Evolutionary conservation across 768 basidiomycete genomes (phyloP).

Genomic region (Neoboletus magnificus): DNA sequence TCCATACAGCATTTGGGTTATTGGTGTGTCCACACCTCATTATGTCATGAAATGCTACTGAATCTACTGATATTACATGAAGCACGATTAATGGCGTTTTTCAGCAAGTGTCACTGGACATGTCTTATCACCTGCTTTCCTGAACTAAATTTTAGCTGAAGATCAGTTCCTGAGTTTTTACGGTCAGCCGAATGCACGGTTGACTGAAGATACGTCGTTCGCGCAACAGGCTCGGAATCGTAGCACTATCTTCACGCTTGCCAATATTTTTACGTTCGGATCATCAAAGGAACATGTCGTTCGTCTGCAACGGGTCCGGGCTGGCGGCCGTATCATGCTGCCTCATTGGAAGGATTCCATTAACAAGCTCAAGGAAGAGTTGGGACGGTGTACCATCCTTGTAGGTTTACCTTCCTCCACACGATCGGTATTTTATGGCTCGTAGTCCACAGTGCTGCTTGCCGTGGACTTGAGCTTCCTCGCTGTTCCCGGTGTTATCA

Average conservation of each 20-base stretch:
- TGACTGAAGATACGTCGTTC: background rate
- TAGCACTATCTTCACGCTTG: background rate
- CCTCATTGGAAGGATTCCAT: background rate
- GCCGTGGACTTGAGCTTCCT: background rate
- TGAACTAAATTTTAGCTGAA: background rate
- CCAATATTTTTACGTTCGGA: background rate
- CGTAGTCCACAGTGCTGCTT: background rate
- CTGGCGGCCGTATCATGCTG: background rate
- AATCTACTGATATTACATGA: background rate
- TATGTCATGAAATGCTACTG: background rate
- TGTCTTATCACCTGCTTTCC: background rate
- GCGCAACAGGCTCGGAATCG: background rate
- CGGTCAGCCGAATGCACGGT: background rate
- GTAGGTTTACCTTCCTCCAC: background rate
- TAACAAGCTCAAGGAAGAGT: background rate
- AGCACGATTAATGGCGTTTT: background rate
- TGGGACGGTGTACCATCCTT: background rate
- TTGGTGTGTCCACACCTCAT: slow-evolving; percentile 2
- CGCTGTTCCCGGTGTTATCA: background rate
- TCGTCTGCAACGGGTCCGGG: background rate
- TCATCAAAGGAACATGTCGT: background rate
- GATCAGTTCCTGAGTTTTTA: background rate
- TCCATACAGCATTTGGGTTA: slow-evolving; percentile 7
- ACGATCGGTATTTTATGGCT: background rate
- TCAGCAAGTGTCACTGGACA: background rate